These are phyloP conservation scores for Penicillium brasilianum DNA, from an alignment of 2,329 filamentous ascomycete genomes.

Conservation along the genomic window DNA sequence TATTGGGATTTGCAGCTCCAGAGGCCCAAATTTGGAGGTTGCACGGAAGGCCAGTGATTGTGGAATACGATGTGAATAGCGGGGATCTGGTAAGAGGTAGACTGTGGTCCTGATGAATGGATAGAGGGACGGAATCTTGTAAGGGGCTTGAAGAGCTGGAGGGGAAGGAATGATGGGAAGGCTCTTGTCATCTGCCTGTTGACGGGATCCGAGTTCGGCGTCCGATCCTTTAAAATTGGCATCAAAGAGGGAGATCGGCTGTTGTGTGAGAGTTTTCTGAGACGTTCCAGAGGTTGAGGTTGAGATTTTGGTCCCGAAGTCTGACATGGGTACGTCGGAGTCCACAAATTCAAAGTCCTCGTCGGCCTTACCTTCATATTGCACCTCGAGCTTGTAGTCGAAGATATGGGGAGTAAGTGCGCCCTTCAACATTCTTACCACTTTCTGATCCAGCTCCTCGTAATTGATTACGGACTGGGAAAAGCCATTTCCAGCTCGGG, in stretches of 20 bases:
- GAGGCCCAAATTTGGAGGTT: constrained; percentile 61
- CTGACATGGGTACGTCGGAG: constrained; percentile 53
- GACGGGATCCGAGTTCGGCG: constrained; percentile 40
- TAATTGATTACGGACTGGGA: constrained; percentile 65
- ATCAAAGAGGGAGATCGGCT: constrained; percentile 67
- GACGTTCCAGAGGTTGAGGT: constrained; percentile 9
- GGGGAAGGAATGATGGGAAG: constrained; percentile 61
- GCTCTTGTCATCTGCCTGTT: constrained; percentile 39
- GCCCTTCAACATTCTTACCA: constrained; percentile 75
- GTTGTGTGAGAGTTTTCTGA: constrained; percentile 33
- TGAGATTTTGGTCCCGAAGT: constrained; percentile 13
- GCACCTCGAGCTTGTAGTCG: constrained; percentile 68
- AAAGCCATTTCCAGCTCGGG: constrained; percentile 63
- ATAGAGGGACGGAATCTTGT: constrained; percentile 67
- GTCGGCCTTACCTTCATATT: constrained; percentile 53
- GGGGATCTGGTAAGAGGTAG: constrained; percentile 67
- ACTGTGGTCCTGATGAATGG: constrained; percentile 68
- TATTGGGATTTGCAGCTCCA: constrained; percentile 69
- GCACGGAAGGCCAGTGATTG: constrained; percentile 64
- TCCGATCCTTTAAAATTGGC: constrained; percentile 52
- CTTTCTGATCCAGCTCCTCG: constrained; percentile 71
- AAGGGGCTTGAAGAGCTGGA: constrained; percentile 67
- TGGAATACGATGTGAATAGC: constrained; percentile 53
- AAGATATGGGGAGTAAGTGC: constrained; percentile 69
- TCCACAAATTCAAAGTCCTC: constrained; percentile 66